Percentiles rank a stretch among this genome's conserved stretches.
Conservation (phyloP, 108 stramenopile species). For the Cyclotella cryptica region DNA sequence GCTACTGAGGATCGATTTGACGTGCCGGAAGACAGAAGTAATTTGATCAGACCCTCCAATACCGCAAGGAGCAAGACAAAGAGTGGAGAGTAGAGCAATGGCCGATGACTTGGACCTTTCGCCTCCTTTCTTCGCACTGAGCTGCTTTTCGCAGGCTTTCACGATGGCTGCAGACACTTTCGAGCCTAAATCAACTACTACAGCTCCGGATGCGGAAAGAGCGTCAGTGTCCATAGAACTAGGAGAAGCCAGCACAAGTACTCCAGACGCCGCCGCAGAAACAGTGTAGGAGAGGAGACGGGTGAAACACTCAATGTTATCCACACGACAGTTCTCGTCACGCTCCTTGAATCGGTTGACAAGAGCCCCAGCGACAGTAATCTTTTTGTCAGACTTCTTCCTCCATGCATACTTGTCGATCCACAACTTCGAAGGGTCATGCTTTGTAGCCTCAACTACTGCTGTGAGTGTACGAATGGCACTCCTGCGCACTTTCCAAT, state of each 20-base stretch:
- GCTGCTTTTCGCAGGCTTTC: slow-evolving; percentile 81
- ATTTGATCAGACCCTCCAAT: slow-evolving; percentile 78
- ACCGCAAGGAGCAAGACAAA: slow-evolving; percentile 80
- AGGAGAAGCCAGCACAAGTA: slow-evolving; percentile 46
- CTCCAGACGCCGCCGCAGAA: slow-evolving; percentile 50
- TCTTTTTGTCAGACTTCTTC: slow-evolving; percentile 55
- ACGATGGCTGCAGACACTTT: slow-evolving; percentile 73
- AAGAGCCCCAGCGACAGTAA: slow-evolving; percentile 78
- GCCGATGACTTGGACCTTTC: slow-evolving; percentile 84
- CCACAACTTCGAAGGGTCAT: slow-evolving; percentile 82
- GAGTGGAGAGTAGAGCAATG: slow-evolving; percentile 70
- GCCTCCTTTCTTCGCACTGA: slow-evolving; percentile 81
- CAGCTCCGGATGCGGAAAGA: slow-evolving; percentile 32
- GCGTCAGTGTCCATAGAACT: slow-evolving; percentile 54
- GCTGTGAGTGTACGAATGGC: slow-evolving; percentile 82
- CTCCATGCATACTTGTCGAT: slow-evolving; percentile 63
- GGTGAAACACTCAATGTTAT: slow-evolving; percentile 89
- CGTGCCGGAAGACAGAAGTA: slow-evolving; percentile 66
- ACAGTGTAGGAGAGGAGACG: slow-evolving; percentile 79
- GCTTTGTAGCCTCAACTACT: slow-evolving; percentile 70
- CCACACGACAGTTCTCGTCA: slow-evolving; percentile 98
- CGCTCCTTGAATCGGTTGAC: slow-evolving; percentile 95
- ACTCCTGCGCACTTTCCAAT: slow-evolving; percentile 95
- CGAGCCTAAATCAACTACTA: slow-evolving; percentile 69
- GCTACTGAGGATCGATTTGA: slow-evolving; percentile 65